Evolutionary conservation across 257 asterid genomes (phyloP), one percentile per base, ranked within the genome.

Genomic region (Phtheirospermum japonicum): DNA sequence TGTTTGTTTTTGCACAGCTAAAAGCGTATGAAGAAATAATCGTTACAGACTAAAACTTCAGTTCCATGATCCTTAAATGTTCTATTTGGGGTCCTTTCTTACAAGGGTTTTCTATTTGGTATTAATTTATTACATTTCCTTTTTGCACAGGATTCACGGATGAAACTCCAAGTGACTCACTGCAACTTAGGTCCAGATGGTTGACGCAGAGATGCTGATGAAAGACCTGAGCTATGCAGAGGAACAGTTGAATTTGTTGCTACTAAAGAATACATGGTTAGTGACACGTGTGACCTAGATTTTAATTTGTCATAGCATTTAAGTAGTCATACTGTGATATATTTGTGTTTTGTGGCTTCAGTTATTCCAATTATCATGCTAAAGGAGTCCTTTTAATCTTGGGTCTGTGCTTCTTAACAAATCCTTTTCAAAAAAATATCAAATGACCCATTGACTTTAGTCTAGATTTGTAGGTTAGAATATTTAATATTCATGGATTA

Each of bases 171-270:
- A 94, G 85, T 57, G 99, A 87, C 65, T 92, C 99, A 83, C 68
- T 92, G 96, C 83, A 92, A 89, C 78, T 85, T 92, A 73, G 97
- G 99, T 59, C 96, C 99, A 5, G 99, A 92, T 71, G 99, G 99
- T 58, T n/a, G 95, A 68, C 96, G 99, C 56, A 83, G 96, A 75
- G 99, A 92, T 77, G 96, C 86, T 55, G 94, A 89, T 73, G 97
- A 92, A 73, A 80, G 97, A 73, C 99, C 99, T 23, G 97, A 92
- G 74, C 79, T 92, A 39, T 80, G 94, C 75, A 74, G 90, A 78
- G 99, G 99, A 82, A 92, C 96, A 28, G 99, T 92, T 72, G 99
- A 92, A 78, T 89, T 92, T 76, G 66, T 89, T 68, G 99, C 96
- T 70, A 64, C 96, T 43, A 79, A 79, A 71, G 99, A 89, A 64